phyloP scores from a whole-genome alignment of 768 basidiomycete genomes.

The Boletus sensibilis region DNA sequence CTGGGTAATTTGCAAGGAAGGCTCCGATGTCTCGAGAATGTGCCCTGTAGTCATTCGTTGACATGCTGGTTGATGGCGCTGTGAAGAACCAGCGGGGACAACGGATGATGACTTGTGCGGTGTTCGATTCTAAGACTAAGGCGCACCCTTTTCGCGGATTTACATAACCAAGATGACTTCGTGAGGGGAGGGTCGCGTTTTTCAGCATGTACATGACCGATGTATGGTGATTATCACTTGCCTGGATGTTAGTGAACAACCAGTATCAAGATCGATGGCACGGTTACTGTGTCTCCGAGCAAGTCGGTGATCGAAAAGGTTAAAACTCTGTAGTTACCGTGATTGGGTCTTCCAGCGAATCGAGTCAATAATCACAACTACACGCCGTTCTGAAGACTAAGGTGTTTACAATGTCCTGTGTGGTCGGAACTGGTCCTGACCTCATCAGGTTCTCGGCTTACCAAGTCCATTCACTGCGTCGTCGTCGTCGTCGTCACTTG shows the following conservation, averaged over 20 bases:
- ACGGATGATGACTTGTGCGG: conserved; percentile 7
- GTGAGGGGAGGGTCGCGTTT: not conserved
- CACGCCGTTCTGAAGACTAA: not conserved
- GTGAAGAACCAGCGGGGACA: conserved; percentile 7
- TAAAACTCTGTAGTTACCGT: conserved; percentile 19
- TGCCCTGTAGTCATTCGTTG: conserved; percentile 1
- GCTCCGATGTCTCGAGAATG: conserved; percentile 24
- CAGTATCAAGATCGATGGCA: not conserved
- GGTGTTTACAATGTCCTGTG: not conserved
- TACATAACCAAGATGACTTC: not conserved
- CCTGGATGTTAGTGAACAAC: conserved; percentile 1
- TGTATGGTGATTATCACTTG: not conserved
- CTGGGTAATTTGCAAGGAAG: conserved; percentile 29
- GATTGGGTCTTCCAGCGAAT: not conserved
- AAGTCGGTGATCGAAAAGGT: conserved; percentile 17
- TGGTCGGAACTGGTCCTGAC: not conserved
- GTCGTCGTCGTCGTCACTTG: not conserved
- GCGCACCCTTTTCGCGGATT: not conserved
- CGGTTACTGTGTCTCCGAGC: not conserved
- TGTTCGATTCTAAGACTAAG: conserved; percentile 1
- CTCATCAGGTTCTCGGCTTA: not conserved
- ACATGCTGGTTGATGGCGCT: conserved; percentile 13
- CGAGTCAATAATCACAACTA: not conserved
- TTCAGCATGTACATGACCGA: not conserved
- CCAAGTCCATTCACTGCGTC: not conserved